Base-by-base conservation (phyloP, 2,329 filamentous ascomycete species). In the Beauveria pseudobassiana region DNA sequence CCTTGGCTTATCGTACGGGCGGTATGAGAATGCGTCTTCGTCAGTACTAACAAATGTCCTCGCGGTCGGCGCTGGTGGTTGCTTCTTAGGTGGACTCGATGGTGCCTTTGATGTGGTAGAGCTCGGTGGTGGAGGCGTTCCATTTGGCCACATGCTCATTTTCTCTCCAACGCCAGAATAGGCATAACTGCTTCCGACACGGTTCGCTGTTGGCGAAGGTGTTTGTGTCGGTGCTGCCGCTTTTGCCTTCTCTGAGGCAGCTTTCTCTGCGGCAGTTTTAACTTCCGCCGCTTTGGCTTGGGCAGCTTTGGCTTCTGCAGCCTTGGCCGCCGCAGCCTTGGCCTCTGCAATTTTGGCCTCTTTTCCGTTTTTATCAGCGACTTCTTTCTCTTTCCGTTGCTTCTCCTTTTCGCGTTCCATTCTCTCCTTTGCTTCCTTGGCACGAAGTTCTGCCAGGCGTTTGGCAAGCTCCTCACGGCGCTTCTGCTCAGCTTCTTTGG, bases 1-100 rank as follows among this genome's bases (percentile, higher is more conserved):
- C 69, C 82, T 86, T 2, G 87, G 82, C 66, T 85, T 82, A 70
- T 93, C 89, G 72, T 93, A 93, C 1, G 90, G 89, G 55, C 89
- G 86, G 74, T 85, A 93, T 1, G 89, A 92, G 72, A 89, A 86
- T 3, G 81, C 78, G 65, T 88, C 84, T 56, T 88, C 86, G 55
- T 88, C 84, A 22, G 83, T 84, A 65, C 80, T 83, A 65, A 82
- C 75, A 62, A 83, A 82, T 3, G 85, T 85, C 65, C 78, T 82
- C 42, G 86, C 83, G 34, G 82, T 80, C 46, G 80, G 76, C 43
- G 74, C 68, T 48, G 78, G 77, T 45, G 78, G 77, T 26, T 76
- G 75, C 59, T 75, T 76, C 64, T 77, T 76, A 51, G 65, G 65
- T 71, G 52, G 76, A 71, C 49, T 75, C 66, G 65, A 69, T 1